Percentiles rank a stretch among this genome's conserved stretches.
Conservation (phyloP, 345 rosid species). For the Mercurialis annua region DNA sequence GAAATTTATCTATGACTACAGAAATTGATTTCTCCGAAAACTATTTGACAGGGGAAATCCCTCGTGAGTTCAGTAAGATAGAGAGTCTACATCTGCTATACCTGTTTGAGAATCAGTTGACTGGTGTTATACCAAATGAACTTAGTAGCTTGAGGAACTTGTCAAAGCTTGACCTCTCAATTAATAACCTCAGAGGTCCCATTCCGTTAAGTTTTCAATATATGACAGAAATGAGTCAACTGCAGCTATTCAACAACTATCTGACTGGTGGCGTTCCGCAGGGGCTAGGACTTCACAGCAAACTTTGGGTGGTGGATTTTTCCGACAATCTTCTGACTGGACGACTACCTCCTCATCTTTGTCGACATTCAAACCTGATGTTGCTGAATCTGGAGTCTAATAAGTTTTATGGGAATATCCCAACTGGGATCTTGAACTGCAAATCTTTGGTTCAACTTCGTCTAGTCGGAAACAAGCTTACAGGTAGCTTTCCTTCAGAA, state of each 20-base stretch:
- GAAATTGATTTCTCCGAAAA: conserved; percentile 90
- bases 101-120: conserved; percentile 66
- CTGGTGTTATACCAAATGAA: conserved; percentile 62
- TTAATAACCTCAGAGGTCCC: conserved; percentile 55
- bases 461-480: conserved; percentile 64
- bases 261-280: conserved; percentile 66
- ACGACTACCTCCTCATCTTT: conserved; percentile 61
- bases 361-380: conserved; percentile 58
- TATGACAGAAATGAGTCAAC: conserved; percentile 44
- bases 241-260: conserved; percentile 73
- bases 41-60: conserved; percentile 54
- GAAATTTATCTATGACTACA: conserved; percentile 43
- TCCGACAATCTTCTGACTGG: conserved; percentile 62
- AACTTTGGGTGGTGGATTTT: conserved; percentile 59
- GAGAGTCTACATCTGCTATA: conserved; percentile 52
- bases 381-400: conserved; percentile 77
- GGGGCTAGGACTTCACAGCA: conserved; percentile 51
- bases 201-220: conserved; percentile 65
- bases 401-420: conserved; percentile 62
- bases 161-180: conserved; percentile 72
- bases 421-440: conserved; percentile 56
- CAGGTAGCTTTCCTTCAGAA: conserved; percentile 63
- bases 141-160: conserved; percentile 52
- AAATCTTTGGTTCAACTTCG: conserved; percentile 60
- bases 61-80: conserved; percentile 53